Evolutionary conservation across 1,139 yeast genomes (phyloP), one percentile per base, ranked within the genome.

Genomic region (Scheffersomyces cryptocercus): DNA sequence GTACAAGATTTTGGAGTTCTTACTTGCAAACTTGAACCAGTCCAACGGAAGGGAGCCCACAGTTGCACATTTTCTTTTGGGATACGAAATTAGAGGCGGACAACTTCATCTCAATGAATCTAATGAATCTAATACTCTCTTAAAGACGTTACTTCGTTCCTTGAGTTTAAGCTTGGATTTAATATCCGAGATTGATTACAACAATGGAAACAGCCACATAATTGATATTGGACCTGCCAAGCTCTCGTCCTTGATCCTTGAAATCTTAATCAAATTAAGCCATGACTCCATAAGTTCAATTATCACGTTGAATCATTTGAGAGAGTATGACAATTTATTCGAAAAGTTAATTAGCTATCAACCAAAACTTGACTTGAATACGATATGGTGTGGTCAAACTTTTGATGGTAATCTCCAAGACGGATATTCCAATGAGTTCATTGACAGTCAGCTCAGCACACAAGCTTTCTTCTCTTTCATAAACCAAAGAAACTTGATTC

Each of bases 51-150:
- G 62, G 29, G 68, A 70, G 6, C 76, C 84, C 2, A 77, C 84
- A 0, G 75, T 85, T 1, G 71, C 91, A 0, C 97, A 90, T 59
- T 84, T 85, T 53, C 62, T 93, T 9, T 72, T 93, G 2, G 98
- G 98, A 0, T 90, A 82, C 46, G 64, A 63, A 31, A 59, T 62
- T 11, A 62, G 62, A 43, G 79, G 76, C 1, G 70, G 62, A 28
- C 57, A 57, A 36, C 56, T 70, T 29, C 46, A 43, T 14, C 43
- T 56, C 11, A 48, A 61, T 2, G 42, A 55, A 5, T 51, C 51
- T 3, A 47, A 55, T 3, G 43, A 48, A 2, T 45, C 46, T 2
- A 52, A 71, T 12, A 82, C 91, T 2, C 62, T 88, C 9, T 70
- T 90, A 41, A 73, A 70, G 30, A 69, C 84, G 0, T 59, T 89